Conservation (phyloP, 495 filamentous ascomycete genomes). For the Recurvomyces mirabilis region DNA sequence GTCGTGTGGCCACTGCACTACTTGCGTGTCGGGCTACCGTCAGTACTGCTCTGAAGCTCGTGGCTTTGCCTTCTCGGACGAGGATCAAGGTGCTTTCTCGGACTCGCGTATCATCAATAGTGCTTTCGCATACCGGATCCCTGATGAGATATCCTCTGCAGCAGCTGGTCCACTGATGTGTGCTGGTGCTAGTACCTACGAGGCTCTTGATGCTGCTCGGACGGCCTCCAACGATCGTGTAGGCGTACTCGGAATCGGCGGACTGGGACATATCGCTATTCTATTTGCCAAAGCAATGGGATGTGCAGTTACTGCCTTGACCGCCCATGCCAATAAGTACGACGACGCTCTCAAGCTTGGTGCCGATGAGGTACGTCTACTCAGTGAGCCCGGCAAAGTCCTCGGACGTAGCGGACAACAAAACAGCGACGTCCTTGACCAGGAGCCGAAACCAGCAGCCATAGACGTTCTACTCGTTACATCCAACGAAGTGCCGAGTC, state of each 20-base stretch:
- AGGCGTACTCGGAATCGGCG: constrained; percentile 3
- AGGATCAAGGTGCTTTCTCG: constrained; percentile 4
- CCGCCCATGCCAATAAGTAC: background rate
- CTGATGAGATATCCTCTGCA: background rate
- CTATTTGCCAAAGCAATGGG: constrained; percentile 8
- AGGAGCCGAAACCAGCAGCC: background rate
- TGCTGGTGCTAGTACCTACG: constrained; percentile 5
- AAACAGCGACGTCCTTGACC: background rate
- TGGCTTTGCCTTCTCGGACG: constrained; percentile 6
- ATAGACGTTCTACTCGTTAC: constrained; percentile 3
- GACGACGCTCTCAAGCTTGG: background rate
- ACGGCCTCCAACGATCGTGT: constrained; percentile 3
- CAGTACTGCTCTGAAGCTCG: constrained; percentile 3
- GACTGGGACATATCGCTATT: constrained; percentile 7
- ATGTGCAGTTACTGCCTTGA: constrained; percentile 1
- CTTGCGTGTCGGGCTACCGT: constrained; percentile 5
- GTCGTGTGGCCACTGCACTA: constrained; percentile 9
- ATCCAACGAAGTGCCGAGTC: constrained; percentile 4
- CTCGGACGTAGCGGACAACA: background rate
- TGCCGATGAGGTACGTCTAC: background rate
- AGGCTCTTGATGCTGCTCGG: constrained; percentile 1
- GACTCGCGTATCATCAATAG: background rate
- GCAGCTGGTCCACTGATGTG: constrained; percentile 8
- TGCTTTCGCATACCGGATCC: constrained; percentile 4
- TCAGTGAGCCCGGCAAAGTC: background rate